Evolutionary conservation across 805 yeast genomes (phyloP), one percentile per base, ranked within the genome.

Genomic region (Jamesozyma rosinii): DNA sequence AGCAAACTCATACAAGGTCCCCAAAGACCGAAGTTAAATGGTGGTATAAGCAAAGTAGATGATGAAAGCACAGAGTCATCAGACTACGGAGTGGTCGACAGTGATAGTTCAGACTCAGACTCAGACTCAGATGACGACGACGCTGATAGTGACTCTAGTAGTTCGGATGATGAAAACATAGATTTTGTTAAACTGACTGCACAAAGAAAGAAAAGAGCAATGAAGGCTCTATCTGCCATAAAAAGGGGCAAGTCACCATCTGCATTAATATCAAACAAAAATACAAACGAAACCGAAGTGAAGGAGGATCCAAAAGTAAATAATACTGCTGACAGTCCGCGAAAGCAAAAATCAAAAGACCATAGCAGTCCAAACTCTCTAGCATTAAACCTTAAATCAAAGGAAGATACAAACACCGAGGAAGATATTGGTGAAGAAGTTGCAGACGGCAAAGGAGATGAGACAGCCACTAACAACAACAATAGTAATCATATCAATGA

Each of bases 101-200:
- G 48, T 17, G 32, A 17, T 5, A 60, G 58, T 19, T 64, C 60
- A 32, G 56, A 46, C 19, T 55, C 58, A 36, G 42, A 55, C 9
- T 53, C 50, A 17, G 66, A 63, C 24, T 64, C 57, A 30, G 66
- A 63, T 39, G 69, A 62, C 17, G 70, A 61, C 13, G 66, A 61
- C 5, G 70, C 61, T 15, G 68, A 62, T 30, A 70, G 69, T 18
- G 67, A 69, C 31, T 69, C 61, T 26, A 66, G 74, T 10, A 74
- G 79, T 10, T 76, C 81, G 0, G 81, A 76, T 51, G 86, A 79
- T 50, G 79, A 78, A 31, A 79, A 77, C 50, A 77, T 82, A 2
- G 90, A 83, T 62, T 81, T 80, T 58, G 84, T 83, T 14, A 76
- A 75, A 57, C 63, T 83, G 47, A 83, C 84, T 30, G 83, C 81